phyloP scores from a whole-genome alignment of 2,329 filamentous ascomycete genomes.

The Graphilbum ipis-grandicollis region DNA sequence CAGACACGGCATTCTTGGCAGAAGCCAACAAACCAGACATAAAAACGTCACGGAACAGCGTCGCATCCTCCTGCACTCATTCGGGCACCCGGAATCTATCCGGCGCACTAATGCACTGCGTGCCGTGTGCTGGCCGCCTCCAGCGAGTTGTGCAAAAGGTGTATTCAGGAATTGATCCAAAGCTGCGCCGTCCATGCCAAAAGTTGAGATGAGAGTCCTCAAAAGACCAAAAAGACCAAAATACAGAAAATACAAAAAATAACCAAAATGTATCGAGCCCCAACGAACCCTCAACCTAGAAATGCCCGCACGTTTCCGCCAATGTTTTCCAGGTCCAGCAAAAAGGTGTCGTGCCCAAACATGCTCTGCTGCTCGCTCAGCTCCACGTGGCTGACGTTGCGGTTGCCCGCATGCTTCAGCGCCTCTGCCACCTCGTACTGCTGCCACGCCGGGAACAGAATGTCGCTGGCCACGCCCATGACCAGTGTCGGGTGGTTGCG shows the following conservation, averaged over 20 bases:
- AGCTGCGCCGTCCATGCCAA: no score
- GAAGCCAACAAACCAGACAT: no score
- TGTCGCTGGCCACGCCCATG: slow-evolving; percentile 88
- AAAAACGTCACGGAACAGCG: no score
- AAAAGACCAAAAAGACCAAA: neutral
- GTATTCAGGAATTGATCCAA: no score
- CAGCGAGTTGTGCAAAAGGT: no score
- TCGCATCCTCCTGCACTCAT: no score
- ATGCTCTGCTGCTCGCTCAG: slow-evolving; percentile 84
- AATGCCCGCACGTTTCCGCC: slow-evolving; percentile 72
- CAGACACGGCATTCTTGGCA: no score
- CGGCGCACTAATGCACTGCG: no score
- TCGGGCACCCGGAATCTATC: no score
- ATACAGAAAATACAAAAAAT: neutral
- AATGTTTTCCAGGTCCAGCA: slow-evolving; percentile 82
- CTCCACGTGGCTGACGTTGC: slow-evolving; percentile 71
- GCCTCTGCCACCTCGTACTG: slow-evolving; percentile 86
- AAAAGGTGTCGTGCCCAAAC: slow-evolving; percentile 93
- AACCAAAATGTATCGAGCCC: no score
- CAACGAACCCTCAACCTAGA: slow-evolving; percentile 31
- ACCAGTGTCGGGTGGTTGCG: slow-evolving; percentile 69
- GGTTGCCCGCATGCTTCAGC: slow-evolving; percentile 59
- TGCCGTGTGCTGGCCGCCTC: no score
- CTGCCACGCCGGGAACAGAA: slow-evolving; percentile 95
- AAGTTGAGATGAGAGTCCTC: neutral